Evolutionary conservation across 192 early-diverging fungal species (phyloP).

Genomic region (Geranomyces variabilis): DNA sequence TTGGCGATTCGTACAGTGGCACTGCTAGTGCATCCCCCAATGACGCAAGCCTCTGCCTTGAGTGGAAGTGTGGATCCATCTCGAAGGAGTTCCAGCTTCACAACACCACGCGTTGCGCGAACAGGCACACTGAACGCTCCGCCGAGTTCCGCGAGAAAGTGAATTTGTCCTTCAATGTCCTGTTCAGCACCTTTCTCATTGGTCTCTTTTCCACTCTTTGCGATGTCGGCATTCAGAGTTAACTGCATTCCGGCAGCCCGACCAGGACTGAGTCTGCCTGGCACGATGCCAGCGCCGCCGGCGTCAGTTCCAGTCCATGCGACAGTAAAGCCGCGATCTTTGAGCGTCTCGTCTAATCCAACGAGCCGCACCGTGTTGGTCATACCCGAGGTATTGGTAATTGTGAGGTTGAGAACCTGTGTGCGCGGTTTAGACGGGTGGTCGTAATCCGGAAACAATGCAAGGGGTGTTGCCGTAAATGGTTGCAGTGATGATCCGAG

Average conservation of each 20-base stretch:
- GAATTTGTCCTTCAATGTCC: neutral
- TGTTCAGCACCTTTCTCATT: neutral
- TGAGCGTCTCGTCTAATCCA: neutral
- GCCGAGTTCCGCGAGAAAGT: neutral
- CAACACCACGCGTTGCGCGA: neutral
- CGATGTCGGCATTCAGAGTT: neutral
- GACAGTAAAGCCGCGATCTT: neutral
- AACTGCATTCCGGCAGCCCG: neutral
- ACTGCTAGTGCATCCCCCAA: neutral
- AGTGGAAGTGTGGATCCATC: slow-evolving; percentile 6
- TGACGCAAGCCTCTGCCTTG: neutral
- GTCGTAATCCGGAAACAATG: neutral
- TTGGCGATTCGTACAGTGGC: neutral
- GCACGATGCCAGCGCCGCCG: neutral
- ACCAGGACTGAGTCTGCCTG: slow-evolving; percentile 1
- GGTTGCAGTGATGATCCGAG: neutral
- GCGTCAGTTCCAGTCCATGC: neutral
- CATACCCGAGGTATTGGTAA: slow-evolving; percentile 9
- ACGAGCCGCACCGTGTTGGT: slow-evolving; percentile 8
- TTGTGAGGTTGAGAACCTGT: neutral
- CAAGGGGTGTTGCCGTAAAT: neutral
- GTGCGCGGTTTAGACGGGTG: neutral
- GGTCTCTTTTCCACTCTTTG: neutral
- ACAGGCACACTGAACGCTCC: neutral
- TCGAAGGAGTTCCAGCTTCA: neutral